Evolutionary conservation across 148 eudicot species (phyloP), one percentile per base, ranked within the genome.

Genomic region (Gaultheria prostrata): DNA sequence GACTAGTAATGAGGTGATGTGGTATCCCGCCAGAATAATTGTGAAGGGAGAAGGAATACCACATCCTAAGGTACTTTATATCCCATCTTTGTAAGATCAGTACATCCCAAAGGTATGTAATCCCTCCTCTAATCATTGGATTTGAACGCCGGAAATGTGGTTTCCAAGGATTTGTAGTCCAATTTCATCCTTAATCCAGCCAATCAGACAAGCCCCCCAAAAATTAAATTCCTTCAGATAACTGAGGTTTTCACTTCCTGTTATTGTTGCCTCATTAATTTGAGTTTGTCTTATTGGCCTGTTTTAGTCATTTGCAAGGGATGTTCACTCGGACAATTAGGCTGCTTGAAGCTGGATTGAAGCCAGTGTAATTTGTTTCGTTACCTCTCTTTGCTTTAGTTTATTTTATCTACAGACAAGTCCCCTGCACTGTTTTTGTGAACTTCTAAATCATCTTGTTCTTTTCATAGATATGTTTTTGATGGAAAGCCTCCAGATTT

Each of bases 401-500:
- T 51, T 75, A 13, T 76, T 14, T 70, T 33, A 71, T 71, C n/a
- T 6, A 24, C 24, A n/a, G 50, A 39, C 14, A 24, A 8, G 48
- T 26, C 63, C 20, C 15, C 7, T 65, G 1, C 32, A n/a, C 77
- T 8, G 61, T 43, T 63, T 76, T 82, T 3, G 6, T 56, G 76
- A 12, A 51, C 24, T 54, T 15, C 49, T 75, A 35, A 84, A 1
- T 65, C 76, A 28, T 3, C 15, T 76, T 45, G 28, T 33, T 48
- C 81, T 71, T 86, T 33, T 79, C 9, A 9, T 82, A 97, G 99
- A 24, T 97, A 97, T 83, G 99, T 97, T 51, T 97, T 97, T 80
- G 99, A 97, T 86, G 99, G 99, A 28, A 81, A 91, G 86, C 99
- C 99, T 75, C 99, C 99, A 50, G 98, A 93, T 77, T 86, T 97